phyloP scores from a whole-genome alignment of 1,139 yeast species.

The Blastobotrys illinoisensis region DNA sequence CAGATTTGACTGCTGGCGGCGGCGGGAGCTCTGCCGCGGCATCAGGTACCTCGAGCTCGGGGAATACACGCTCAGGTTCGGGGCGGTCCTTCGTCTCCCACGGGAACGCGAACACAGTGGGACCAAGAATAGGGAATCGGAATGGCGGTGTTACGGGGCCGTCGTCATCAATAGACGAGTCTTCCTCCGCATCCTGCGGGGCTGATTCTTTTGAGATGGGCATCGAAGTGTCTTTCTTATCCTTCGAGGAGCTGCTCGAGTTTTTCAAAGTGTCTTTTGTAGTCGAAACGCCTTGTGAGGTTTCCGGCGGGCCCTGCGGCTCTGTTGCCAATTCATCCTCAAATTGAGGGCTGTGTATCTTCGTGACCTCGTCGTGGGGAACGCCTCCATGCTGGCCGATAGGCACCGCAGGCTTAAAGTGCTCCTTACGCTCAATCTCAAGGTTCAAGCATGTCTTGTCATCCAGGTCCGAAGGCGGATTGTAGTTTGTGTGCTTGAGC shows the following conservation, averaged over 20 bases:
- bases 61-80: slow-evolving; percentile 16
- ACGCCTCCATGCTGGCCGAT: too few relatives aligned
- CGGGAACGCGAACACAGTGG: slow-evolving; percentile 11
- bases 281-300: too few relatives aligned
- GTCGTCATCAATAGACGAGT: neutral
- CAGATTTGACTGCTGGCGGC: neutral
- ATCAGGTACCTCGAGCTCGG: slow-evolving; percentile 1
- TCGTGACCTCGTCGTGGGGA: neutral
- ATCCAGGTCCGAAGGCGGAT: neutral
- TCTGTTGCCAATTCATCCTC: neutral
- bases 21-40: neutral
- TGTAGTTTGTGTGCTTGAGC: neutral
- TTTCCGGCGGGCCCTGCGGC: too few relatives aligned
- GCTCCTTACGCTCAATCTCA: neutral
- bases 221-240: too few relatives aligned
- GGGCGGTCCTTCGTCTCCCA: slow-evolving; percentile 11
- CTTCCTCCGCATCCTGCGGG: neutral
- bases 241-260: too few relatives aligned
- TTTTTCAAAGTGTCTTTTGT: too few relatives aligned
- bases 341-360: neutral
- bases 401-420: too few relatives aligned
- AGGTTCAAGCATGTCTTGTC: neutral
- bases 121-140: slow-evolving; percentile 6
- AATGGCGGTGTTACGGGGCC: slow-evolving; percentile 1
- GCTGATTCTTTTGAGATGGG: too few relatives aligned